phyloP scores from a whole-genome alignment of 2,329 filamentous ascomycete species.

The Metarhizium brunneum region DNA sequence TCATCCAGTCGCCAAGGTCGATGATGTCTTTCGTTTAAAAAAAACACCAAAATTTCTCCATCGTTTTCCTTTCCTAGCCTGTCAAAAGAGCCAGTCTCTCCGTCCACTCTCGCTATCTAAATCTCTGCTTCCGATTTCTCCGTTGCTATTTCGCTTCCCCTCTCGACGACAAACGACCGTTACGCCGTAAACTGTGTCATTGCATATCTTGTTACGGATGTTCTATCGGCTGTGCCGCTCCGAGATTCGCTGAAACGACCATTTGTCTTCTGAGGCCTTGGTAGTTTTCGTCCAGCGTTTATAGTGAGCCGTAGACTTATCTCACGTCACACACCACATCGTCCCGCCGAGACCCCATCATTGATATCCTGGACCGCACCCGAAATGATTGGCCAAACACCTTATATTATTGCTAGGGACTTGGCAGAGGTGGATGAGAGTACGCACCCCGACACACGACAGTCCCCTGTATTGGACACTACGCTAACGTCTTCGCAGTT shows the following conservation, averaged over 20 bases:
- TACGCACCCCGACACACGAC: constrained; percentile 11
- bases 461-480: not conserved
- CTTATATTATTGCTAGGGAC: constrained; percentile 14
- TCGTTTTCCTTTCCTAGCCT: constrained; percentile 8
- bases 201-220: not conserved
- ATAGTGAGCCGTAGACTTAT: not conserved
- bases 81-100: constrained; percentile 11
- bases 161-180: not conserved
- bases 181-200: not conserved
- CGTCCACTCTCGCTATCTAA: constrained; percentile 15
- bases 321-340: not conserved
- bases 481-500: constrained; percentile 9
- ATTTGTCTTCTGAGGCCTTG: not conserved
- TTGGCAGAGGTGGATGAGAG: constrained; percentile 21
- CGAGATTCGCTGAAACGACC: not conserved
- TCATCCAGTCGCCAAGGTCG: constrained; percentile 13
- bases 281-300: not conserved
- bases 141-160: not conserved
- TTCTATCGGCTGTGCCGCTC: not conserved
- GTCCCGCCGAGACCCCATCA: constrained; percentile 6
- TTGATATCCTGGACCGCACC: constrained; percentile 1
- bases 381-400: constrained; percentile 8
- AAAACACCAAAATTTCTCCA: constrained; percentile 10
- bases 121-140: not conserved
- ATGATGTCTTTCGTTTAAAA: constrained; percentile 25